These are phyloP conservation scores for Diaporthe humulicola DNA, from an alignment of 2,329 filamentous ascomycete genomes.

Conservation along the genomic window DNA sequence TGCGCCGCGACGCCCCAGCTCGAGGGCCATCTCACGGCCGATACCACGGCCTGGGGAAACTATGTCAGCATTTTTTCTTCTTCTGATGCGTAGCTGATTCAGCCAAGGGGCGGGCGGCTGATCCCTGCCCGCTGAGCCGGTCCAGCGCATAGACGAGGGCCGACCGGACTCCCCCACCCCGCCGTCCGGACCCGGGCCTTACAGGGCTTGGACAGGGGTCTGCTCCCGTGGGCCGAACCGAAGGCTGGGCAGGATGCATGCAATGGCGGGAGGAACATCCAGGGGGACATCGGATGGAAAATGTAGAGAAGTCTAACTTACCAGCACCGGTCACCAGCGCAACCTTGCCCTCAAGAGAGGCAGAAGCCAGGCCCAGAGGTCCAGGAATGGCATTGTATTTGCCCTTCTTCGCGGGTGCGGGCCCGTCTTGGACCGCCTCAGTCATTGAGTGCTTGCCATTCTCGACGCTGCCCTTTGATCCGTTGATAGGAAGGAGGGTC, in stretches of 20 bases:
- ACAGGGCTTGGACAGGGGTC: neutral
- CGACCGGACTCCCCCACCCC: constrained; percentile 33
- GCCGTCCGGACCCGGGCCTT: constrained; percentile 12
- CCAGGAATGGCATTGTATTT: constrained; percentile 55
- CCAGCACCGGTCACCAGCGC: constrained; percentile 55
- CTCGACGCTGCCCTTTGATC: neutral
- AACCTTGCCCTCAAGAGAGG: constrained; percentile 55
- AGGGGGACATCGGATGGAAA: neutral
- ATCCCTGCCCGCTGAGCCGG: constrained; percentile 8
- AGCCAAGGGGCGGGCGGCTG: neutral
- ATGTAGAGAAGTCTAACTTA: constrained; percentile 43
- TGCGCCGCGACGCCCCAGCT: constrained; percentile 75
- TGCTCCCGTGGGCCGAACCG: neutral
- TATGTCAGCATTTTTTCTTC: neutral
- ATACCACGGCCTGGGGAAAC: constrained; percentile 69
- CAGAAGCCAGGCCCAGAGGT: constrained; percentile 54
- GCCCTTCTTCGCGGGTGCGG: constrained; percentile 42
- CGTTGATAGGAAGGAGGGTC: constrained; percentile 12
- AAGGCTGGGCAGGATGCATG: constrained; percentile 12
- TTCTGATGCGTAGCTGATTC: neutral
- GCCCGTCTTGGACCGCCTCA: constrained; percentile 39
- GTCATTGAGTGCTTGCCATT: constrained; percentile 34
- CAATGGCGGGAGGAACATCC: neutral
- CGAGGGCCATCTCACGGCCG: constrained; percentile 74
- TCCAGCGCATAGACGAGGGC: neutral